Base-by-base conservation (phyloP, 2,329 filamentous ascomycete genomes). In the Alternaria brassicae region DNA sequence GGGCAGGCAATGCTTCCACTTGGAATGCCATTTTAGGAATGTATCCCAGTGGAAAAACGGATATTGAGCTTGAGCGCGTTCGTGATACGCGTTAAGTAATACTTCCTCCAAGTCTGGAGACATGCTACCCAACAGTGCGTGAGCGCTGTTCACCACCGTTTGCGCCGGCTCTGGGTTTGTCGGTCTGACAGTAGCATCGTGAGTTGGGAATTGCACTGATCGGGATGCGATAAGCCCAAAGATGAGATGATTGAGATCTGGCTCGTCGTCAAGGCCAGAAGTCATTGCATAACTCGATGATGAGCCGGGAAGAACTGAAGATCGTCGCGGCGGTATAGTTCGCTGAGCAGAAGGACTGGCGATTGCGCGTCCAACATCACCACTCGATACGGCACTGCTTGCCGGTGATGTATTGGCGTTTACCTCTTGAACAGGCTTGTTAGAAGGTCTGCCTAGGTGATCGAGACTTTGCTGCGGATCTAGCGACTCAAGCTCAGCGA, bases 11-110 rank as follows among this genome's bases (percentile, higher is more conserved):
- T 53, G 45, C 40, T 57, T 63, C 65, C 65, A 66, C 36, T 62
- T 60, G 0, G 41, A 47, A 21, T 58, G 58, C 65, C 65, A 67
- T 21, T 32, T 37, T 4, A 65, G 41, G 34, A 67, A 66, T 4
- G 60, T 48, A 17, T 66, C 60, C 65, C 65, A 67, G 42, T 65
- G 53, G 21, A 67, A 63, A 41, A 67, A 67, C 4, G 65, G 65
- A 40, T 65, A 67, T 34, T 67, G 65, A 3, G 62, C 53, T 48
- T 67, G 65, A 25, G 65, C 65, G n/a, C 65, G 65, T 17, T 67
- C 65, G n/a, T 62, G 62, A 34, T 67, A 67, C 12, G 62, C 58
- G 17, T 65, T 56, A 15, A 67, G 41, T 8, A 67, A 42, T 12
- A 53, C 25, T 2, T 50, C 41, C 41, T 61, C 62, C 15, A 63